Conservation (phyloP, 306 rosid genomes). For the Gleditsia sinensis region DNA sequence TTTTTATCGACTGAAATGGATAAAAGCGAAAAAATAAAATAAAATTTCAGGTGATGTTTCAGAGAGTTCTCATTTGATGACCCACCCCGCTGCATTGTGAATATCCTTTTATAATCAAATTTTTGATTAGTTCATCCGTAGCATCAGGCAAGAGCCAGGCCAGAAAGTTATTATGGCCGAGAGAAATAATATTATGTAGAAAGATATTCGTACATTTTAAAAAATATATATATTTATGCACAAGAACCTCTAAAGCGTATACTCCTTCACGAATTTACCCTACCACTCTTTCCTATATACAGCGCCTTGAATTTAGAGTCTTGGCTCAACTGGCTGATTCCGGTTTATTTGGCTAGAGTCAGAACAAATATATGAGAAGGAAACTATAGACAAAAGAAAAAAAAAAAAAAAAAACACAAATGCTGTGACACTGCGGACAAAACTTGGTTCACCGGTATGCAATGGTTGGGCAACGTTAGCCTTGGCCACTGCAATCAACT, state of each 20-base stretch:
- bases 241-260: conserved; percentile 64
- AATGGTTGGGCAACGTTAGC: conserved; percentile 22
- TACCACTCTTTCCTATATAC: conserved; percentile 81
- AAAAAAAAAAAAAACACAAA: conserved; percentile 39
- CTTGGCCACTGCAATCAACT: conserved; percentile 33
- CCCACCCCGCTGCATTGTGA: background rate
- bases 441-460: conserved; percentile 64
- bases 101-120: background rate
- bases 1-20: background rate
- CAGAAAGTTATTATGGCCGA: too few species aligned
- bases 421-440: conserved; percentile 57
- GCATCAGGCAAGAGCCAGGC: background rate
- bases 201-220: conserved; percentile 32
- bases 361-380: conserved; percentile 57
- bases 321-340: conserved; percentile 51
- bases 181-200: conserved; percentile 14
- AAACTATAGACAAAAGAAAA: conserved; percentile 43
- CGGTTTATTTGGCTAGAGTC: conserved; percentile 55
- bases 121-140: background rate
- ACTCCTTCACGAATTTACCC: conserved; percentile 47
- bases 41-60: background rate
- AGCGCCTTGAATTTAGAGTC: conserved; percentile 59
- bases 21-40: background rate
- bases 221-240: conserved; percentile 37
- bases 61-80: conserved; percentile 22